These are phyloP conservation scores for Paramecium tetraurelia DNA, from an alignment of 73 alveolate genomes.

Conservation along the genomic window DNA sequence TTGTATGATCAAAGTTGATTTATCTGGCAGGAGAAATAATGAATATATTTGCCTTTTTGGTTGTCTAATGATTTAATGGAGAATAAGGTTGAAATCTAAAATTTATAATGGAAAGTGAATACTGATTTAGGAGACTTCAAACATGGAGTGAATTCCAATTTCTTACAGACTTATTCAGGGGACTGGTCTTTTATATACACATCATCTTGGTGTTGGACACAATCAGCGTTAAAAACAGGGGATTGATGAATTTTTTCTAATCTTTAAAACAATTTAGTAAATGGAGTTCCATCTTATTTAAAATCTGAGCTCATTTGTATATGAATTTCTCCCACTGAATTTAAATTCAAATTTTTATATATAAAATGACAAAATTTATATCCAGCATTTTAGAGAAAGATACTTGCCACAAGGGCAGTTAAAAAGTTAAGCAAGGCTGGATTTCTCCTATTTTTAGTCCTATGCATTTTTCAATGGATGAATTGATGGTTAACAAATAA, in stretches of 20 bases:
- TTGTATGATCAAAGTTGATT: conserved; percentile 6
- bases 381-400: not conserved
- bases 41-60: conserved; percentile 11
- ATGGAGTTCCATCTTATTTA: conserved; percentile 27
- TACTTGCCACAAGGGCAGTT: not conserved
- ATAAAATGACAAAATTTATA: not conserved
- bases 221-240: conserved; percentile 4
- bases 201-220: not conserved
- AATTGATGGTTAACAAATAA: not conserved
- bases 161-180: conserved; percentile 25
- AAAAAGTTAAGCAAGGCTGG: not conserved
- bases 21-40: conserved; percentile 30
- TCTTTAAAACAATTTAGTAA: conserved; percentile 10
- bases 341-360: conserved; percentile 46
- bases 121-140: not conserved
- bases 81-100: conserved; percentile 21
- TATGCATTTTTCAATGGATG: not conserved
- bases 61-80: conserved; percentile 12
- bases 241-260: conserved; percentile 7
- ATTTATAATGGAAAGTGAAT: not conserved
- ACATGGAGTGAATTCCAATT: conserved; percentile 19
- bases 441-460: not conserved
- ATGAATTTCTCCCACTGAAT: conserved; percentile 51
- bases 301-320: not conserved
- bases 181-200: not conserved